Evolutionary conservation across 2,329 filamentous ascomycete species (phyloP).

Genomic region (Aureobasidium uvarum): DNA sequence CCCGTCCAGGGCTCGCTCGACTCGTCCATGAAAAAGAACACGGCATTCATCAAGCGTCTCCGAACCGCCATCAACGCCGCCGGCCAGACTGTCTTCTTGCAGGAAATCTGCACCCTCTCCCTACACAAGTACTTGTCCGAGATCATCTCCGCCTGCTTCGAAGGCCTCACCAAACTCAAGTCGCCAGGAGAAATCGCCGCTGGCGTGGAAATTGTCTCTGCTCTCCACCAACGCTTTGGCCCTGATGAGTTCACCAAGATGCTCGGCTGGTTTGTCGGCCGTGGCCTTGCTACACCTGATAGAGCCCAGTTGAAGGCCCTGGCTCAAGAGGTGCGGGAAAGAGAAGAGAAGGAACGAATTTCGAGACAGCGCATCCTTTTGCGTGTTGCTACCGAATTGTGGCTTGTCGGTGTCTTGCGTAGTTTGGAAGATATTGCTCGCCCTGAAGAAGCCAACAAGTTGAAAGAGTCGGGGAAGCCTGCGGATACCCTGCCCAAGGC

Average conservation of each 20-base stretch:
- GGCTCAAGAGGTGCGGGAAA: slow-evolving; percentile 77
- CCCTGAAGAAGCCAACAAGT: slow-evolving; percentile 62
- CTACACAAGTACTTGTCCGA: slow-evolving; percentile 96
- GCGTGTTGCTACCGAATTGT: slow-evolving; percentile 89
- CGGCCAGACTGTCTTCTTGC: slow-evolving; percentile 77
- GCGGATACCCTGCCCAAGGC: slow-evolving; percentile 57
- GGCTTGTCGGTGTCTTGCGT: slow-evolving; percentile 84
- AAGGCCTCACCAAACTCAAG: slow-evolving; percentile 89
- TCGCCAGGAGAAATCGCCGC: slow-evolving; percentile 87
- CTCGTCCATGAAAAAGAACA: slow-evolving; percentile 96
- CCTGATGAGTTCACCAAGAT: slow-evolving; percentile 86
- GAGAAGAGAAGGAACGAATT: slow-evolving; percentile 92
- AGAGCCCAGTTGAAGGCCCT: slow-evolving; percentile 78
- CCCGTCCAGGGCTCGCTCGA: slow-evolving; percentile 76
- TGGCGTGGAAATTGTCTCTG: slow-evolving; percentile 88
- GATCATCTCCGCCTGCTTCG: slow-evolving; percentile 92
- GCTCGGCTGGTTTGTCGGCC: slow-evolving; percentile 87
- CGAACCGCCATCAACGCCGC: slow-evolving; percentile 82
- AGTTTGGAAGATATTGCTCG: slow-evolving; percentile 70
- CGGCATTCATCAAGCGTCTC: slow-evolving; percentile 93
- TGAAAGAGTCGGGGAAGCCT: slow-evolving; percentile 56
- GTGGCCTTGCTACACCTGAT: slow-evolving; percentile 87
- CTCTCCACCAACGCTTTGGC: slow-evolving; percentile 93
- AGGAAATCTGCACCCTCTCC: slow-evolving; percentile 86
- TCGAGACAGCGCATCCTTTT: slow-evolving; percentile 80